phyloP scores from a whole-genome alignment of 345 rosid species.

The Hibiscus syriacus region DNA sequence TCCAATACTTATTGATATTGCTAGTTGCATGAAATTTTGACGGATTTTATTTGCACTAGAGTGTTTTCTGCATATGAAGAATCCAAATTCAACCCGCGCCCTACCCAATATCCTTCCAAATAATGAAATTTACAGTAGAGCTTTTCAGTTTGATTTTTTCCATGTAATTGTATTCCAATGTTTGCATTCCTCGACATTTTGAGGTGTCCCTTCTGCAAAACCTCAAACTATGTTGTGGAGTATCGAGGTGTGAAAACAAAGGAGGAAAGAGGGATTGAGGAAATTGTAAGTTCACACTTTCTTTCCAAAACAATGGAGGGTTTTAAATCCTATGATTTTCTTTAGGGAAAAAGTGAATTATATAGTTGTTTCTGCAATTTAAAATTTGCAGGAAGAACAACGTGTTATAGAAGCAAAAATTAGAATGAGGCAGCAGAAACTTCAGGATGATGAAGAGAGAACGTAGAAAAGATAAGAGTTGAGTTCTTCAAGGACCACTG shows the following conservation, averaged over 20 bases:
- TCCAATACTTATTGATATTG: constrained; percentile 1
- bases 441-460: too few species aligned
- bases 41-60: constrained; percentile 38
- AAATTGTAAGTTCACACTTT: constrained; percentile 56
- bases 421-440: too few species aligned
- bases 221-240: constrained; percentile 89
- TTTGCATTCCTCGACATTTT: constrained; percentile 37
- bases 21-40: constrained; percentile 8
- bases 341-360: not conserved
- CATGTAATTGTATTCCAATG: not conserved
- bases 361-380: not conserved
- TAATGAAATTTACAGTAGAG: constrained; percentile 1
- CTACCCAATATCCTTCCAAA: constrained; percentile 89
- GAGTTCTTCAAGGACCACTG: too few species aligned
- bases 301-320: not conserved
- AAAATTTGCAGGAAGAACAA: constrained; percentile 56
- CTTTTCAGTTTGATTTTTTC: not conserved
- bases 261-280: constrained; percentile 94
- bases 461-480: too few species aligned
- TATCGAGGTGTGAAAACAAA: constrained; percentile 81
- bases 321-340: not conserved
- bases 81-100: constrained; percentile 80
- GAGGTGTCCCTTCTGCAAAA: constrained; percentile 93
- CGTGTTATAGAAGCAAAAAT: too few species aligned
- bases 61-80: constrained; percentile 98